Percentiles rank a stretch among this genome's conserved stretches.
These are phyloP conservation scores for Epipyxis sp. DNA, from an alignment of 108 stramenopile species.

Conservation along the genomic window DNA sequence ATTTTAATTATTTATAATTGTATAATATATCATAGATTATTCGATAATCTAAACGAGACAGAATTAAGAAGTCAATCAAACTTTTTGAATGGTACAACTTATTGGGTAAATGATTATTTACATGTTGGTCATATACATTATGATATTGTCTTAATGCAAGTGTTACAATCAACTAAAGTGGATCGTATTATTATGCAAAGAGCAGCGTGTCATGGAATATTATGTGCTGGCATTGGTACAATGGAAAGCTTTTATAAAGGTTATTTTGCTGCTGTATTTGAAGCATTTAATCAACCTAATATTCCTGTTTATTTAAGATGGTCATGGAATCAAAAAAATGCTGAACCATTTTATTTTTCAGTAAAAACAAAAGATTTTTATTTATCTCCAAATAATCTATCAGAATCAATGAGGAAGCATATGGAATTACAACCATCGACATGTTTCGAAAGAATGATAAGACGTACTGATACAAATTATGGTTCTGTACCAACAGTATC, in stretches of 20 bases:
- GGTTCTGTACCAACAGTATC: not conserved
- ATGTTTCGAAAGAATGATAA: not conserved
- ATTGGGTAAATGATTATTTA: not conserved
- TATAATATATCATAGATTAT: too few relatives aligned
- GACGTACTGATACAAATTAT: not conserved
- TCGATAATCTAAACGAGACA: too few relatives aligned
- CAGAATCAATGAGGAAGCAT: not conserved
- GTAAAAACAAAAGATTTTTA: not conserved
- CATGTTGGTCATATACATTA: not conserved
- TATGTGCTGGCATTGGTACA: not conserved
- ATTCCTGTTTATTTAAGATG: not conserved
- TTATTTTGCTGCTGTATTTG: not conserved
- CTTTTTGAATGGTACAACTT: too few relatives aligned
- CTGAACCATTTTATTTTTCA: not conserved
- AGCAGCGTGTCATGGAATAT: not conserved
- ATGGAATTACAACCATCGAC: not conserved
- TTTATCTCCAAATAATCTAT: not conserved
- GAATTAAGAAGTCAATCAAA: too few relatives aligned
- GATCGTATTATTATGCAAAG: not conserved
- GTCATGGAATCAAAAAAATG: not conserved
- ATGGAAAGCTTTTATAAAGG: not conserved
- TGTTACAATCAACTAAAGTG: not conserved
- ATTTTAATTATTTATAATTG: too few relatives aligned
- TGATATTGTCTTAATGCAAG: not conserved
- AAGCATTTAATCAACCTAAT: not conserved